Percentiles rank a stretch among this genome's conserved stretches.
Evolutionary conservation across 73 alveolate genomes (phyloP).

Genomic region (Tetrahymena borealis): DNA sequence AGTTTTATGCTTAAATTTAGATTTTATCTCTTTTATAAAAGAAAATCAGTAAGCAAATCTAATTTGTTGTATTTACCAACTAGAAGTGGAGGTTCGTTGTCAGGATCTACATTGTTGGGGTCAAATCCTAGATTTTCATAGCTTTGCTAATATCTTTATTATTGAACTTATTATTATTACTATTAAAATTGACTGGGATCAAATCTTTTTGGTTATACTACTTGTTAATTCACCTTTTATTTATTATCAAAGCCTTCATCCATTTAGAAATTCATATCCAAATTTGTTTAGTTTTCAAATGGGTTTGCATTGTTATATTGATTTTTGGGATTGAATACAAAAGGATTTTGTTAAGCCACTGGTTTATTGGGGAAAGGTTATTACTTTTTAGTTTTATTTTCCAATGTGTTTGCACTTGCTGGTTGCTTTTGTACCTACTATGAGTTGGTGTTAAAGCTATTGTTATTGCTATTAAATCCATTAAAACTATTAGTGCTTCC

Average conservation of each 20-base stretch:
- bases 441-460: background rate
- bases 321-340: background rate
- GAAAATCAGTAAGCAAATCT: background rate
- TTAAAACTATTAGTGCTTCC: background rate
- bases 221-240: background rate
- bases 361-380: no score
- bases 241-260: background rate
- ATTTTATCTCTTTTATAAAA: background rate
- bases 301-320: background rate
- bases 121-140: background rate
- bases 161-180: background rate
- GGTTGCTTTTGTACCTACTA: background rate
- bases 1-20: background rate
- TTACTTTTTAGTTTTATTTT: background rate
- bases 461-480: background rate
- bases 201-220: background rate
- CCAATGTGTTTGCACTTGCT: background rate
- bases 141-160: background rate
- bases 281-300: background rate
- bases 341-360: background rate
- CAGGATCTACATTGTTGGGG: background rate
- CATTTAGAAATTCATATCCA: background rate
- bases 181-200: background rate
- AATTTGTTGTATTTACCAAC: background rate
- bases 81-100: background rate